Base-by-base conservation (phyloP, 768 basidiomycete genomes). In the Rossbeevera mucosa region DNA sequence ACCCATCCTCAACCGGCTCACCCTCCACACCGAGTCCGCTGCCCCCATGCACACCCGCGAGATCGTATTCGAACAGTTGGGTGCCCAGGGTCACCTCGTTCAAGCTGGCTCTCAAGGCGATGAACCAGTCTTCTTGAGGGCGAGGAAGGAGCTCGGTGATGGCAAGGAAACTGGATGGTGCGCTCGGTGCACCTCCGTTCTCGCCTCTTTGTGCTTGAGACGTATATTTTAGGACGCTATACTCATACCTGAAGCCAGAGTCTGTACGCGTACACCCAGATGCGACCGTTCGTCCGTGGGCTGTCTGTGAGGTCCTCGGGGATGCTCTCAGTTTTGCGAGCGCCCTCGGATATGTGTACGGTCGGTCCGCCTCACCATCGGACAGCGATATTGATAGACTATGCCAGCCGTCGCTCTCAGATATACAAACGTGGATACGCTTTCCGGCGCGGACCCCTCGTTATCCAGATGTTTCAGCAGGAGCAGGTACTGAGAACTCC, bases 221-320 rank as follows among this genome's bases (percentile, higher is more conserved):
- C 40, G 16, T 5, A 45, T 48, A 51, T 31, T 42, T 26, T 44
- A 91, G 88, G 89, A 74, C 83, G 8, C 67, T 93, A 14, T 89
- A 84, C 65, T 88, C 89, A 21, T 88, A 86, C 64, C 72, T 90
- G 51, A 90, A 89, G 64, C 89, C 91, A 47, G 90, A 92, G 66
- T 85, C 86, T n/a, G 82, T 82, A 11, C 80, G 89, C 42, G 83
- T 85, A 14, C 86, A 91, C 59, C 89, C 90, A 9, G 88, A 91
- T 64, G 88, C 89, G 1, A 93, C 91, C 3, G 90, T 93, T 44
- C 78, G 90, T 45, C 88, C 91, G 9, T 91, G 90, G 85, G 84
- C 88, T 13, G 85, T 81, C 28, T 86, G 83, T 54, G 80, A 88
- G 61, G 85, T 92, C 20, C 75, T 81, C 22, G 90, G 90, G 1